These are phyloP conservation scores for Aurifilum marmelostoma DNA, from an alignment of 2,329 filamentous ascomycete genomes.

Conservation along the genomic window DNA sequence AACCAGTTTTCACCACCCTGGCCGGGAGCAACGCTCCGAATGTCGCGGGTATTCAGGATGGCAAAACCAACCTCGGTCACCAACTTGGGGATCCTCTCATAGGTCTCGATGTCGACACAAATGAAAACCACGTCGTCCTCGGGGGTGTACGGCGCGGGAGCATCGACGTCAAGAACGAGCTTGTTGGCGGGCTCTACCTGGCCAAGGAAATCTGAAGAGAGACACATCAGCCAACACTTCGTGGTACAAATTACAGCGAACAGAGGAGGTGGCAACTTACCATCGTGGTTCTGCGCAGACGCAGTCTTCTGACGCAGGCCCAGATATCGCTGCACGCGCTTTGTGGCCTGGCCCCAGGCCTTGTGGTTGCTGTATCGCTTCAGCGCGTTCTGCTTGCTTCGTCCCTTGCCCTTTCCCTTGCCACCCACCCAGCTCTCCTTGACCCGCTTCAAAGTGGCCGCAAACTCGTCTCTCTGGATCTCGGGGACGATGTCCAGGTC, in stretches of 20 bases:
- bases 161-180: slow-evolving; percentile 45
- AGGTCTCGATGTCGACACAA: slow-evolving; percentile 81
- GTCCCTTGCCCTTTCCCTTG: slow-evolving; percentile 37
- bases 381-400: slow-evolving; percentile 51
- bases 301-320: slow-evolving; percentile 58
- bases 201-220: slow-evolving; percentile 11
- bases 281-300: slow-evolving; percentile 9
- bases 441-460: slow-evolving; percentile 48
- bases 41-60: slow-evolving; percentile 69
- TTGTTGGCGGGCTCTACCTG: slow-evolving; percentile 21
- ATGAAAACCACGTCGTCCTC: slow-evolving; percentile 70
- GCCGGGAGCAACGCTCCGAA: slow-evolving; percentile 62
- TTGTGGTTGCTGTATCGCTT: slow-evolving; percentile 54
- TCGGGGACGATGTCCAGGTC: slow-evolving; percentile 39
- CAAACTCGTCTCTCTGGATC: slow-evolving; percentile 42
- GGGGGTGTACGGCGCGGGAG: slow-evolving; percentile 49
- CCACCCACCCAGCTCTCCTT: slow-evolving; percentile 23
- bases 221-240: background rate
- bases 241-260: background rate
- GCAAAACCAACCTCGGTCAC: slow-evolving; percentile 89
- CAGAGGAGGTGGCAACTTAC: slow-evolving; percentile 2
- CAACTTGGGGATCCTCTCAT: slow-evolving; percentile 65
- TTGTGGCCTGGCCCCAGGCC: slow-evolving; percentile 58
- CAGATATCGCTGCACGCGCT: slow-evolving; percentile 70
- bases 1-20: slow-evolving; percentile 68